Conservation (phyloP, 495 filamentous ascomycete genomes). For the Podospora comata region DNA sequence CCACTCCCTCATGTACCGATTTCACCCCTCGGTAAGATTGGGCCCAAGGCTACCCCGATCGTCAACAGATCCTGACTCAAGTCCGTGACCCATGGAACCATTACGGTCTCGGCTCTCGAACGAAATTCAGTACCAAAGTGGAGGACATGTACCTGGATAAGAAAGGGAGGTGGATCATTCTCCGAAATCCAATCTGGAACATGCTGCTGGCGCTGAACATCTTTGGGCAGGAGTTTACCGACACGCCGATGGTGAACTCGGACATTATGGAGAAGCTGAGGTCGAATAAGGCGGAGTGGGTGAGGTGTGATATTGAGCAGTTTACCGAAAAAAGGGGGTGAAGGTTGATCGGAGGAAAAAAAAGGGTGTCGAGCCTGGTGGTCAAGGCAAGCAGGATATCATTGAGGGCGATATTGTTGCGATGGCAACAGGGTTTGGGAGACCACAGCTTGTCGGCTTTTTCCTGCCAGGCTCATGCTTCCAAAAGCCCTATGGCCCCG, state of each 20-base stretch:
- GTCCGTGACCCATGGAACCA: conserved; percentile 70
- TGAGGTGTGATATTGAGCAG: conserved; percentile 71
- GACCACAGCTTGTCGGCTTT: conserved; percentile 63
- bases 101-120: conserved; percentile 68
- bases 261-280: conserved; percentile 76
- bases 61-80: conserved; percentile 67
- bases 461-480: conserved; percentile 74
- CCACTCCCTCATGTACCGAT: conserved; percentile 84
- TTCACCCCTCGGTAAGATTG: conserved; percentile 79
- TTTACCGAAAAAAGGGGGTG: conserved; percentile 63
- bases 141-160: conserved; percentile 64
- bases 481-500: conserved; percentile 66
- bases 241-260: conserved; percentile 83
- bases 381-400: conserved; percentile 60
- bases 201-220: conserved; percentile 72
- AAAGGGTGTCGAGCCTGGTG: conserved; percentile 68
- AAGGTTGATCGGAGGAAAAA: conserved; percentile 65
- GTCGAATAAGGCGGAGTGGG: conserved; percentile 70
- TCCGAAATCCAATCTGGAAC: conserved; percentile 71
- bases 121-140: conserved; percentile 67
- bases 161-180: conserved; percentile 78
- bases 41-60: conserved; percentile 69
- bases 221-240: conserved; percentile 76
- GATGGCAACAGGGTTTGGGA: conserved; percentile 77
- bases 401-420: conserved; percentile 73